Base-by-base conservation (phyloP, 805 yeast species). In the Peterozyma toletana region DNA sequence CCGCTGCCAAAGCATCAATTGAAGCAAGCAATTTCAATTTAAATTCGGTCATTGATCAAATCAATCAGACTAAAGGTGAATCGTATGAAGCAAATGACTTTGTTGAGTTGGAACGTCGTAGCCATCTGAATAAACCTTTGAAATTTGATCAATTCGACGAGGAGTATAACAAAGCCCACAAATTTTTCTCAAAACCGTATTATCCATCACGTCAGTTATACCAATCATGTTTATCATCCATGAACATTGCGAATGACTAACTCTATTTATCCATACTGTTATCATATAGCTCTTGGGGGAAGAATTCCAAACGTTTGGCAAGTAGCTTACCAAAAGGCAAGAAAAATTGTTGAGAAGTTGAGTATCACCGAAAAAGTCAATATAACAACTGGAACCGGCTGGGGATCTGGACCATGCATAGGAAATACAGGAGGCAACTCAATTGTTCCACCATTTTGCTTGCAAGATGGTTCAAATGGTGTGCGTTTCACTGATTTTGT, bases 371-470 rank as follows among this genome's bases (percentile, higher is more conserved):
- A 79, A 53, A 78, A 77, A 50, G 82, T 78, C 18, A 78, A 78
- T 52, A 60, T 78, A 40, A 78, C 83, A 3, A 75, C 84, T 1
- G 84, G 83, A n/a, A 76, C 78, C 3, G 83, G 83, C 10, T 78
- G 82, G 80, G 79, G 78, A 1, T 68, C 77, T 15, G 83, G 83
- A 3, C 80, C 80, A 2, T 78, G 83, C 56, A 68, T 76, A 31
- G 85, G 84, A 1, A 79, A 78, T 52, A 76, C 83, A 0, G 83
- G 83, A 0, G 63, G 73, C 6, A 44, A 44, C 30, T 33, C 41
- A 9, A 14, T 44, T 5, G 44, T 44, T 7, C 76, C 77, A 3
- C 64, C 73, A 9, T 57, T 79, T 6, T 78, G 83, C 49, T 62
- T 77, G 17, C 83, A 78, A 50, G 83, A 78, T 59, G 82, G 82